phyloP scores from a whole-genome alignment of 495 filamentous ascomycete genomes.

The Cetradonia linearis region DNA sequence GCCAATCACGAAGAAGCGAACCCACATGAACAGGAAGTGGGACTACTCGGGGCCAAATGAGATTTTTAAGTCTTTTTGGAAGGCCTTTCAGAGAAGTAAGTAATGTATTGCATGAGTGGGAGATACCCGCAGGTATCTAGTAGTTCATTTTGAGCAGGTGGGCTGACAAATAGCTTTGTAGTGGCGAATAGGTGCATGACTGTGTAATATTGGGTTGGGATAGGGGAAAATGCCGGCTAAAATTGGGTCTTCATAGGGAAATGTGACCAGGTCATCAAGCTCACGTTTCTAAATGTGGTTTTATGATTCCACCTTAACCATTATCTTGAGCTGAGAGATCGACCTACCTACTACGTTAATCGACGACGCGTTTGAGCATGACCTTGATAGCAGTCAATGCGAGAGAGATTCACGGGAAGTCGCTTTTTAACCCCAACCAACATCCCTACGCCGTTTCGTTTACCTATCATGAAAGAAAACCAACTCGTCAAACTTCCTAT shows the following conservation, averaged over 20 bases:
- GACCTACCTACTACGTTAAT: background rate
- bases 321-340: background rate
- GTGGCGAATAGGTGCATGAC: background rate
- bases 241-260: background rate
- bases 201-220: background rate
- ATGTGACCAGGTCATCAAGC: no score
- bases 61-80: background rate
- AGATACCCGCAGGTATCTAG: no score
- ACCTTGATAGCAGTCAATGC: background rate
- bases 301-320: no score
- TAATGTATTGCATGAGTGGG: background rate
- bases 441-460: background rate
- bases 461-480: background rate
- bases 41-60: background rate
- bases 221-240: background rate
- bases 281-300: no score
- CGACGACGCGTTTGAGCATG: background rate
- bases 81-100: background rate
- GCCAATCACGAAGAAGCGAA: background rate
- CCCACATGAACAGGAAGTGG: no score
- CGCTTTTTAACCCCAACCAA: background rate
- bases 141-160: no score
- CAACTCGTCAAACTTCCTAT: background rate
- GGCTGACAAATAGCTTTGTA: background rate
- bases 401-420: background rate